These are phyloP conservation scores for Penicillium angulare DNA, from an alignment of 495 filamentous ascomycete species.

Conservation along the genomic window DNA sequence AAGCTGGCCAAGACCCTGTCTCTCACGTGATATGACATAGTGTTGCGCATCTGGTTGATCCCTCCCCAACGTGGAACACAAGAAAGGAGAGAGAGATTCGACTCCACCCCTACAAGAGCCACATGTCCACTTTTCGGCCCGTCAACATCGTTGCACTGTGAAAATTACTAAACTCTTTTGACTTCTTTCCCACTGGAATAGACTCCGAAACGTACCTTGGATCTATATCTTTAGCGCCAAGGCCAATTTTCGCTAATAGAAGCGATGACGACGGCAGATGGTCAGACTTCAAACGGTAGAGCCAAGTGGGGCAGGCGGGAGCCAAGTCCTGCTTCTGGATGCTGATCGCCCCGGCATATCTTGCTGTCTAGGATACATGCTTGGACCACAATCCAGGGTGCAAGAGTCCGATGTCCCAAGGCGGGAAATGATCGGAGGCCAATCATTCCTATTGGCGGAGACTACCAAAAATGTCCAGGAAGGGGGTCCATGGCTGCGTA, in stretches of 20 bases:
- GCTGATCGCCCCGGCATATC: constrained; percentile 22
- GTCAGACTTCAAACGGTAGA: background rate
- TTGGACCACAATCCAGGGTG: constrained; percentile 13
- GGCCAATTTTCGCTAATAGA: background rate
- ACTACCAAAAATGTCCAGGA: background rate
- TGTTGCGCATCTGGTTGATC: background rate
- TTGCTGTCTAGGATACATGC: constrained; percentile 15
- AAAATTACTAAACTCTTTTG: no score
- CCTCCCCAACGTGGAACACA: background rate
- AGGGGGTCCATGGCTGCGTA: constrained; percentile 19
- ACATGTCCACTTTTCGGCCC: no score
- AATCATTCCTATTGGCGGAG: constrained; percentile 10
- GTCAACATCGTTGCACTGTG: no score
- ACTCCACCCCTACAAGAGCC: background rate
- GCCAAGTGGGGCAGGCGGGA: constrained; percentile 20
- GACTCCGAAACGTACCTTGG: no score
- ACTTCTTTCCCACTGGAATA: no score
- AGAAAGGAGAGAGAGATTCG: background rate
- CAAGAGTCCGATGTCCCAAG: constrained; percentile 1
- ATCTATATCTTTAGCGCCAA: no score
- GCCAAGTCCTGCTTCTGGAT: constrained; percentile 25
- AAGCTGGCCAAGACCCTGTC: background rate
- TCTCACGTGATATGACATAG: background rate
- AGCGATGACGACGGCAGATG: background rate
- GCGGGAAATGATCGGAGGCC: constrained; percentile 1